Evolutionary conservation across 75 land plant species (phyloP), one percentile per base, ranked within the genome.

Genomic region (Isoetes taiwanensis): DNA sequence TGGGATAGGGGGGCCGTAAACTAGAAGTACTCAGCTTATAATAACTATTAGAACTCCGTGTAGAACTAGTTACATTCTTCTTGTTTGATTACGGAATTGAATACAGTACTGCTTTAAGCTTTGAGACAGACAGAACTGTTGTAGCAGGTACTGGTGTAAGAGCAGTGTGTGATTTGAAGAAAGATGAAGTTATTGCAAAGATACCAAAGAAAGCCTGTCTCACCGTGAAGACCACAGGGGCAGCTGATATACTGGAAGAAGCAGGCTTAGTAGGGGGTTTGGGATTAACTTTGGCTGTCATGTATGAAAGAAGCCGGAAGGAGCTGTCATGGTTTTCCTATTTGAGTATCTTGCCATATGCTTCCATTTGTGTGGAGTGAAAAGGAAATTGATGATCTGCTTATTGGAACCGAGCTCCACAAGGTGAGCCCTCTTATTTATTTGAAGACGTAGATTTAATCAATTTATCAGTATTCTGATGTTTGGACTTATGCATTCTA

Each of bases 171-270:
- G 78, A 81, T 58, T 61, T 91, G 27, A 30, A 39, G 30, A 85
- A 78, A 29, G 88, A 85, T 1, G 97, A 91, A 12, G 34, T 83
- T n/a, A 85, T 91, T 11, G 94, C 95, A 23, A 70, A 74, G 12
- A 86, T 91, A 9, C 97, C 97, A 21, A 86, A 86, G 64, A 11
- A 35, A 25, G 78, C 89, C 2, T 91, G 97, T 52, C 78, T 91
- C 62, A 91, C 97, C 4, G 31, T 77, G 34, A 59, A 52, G 61
- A 86, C 84, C 4, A 64, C 78, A 16, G 71, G 57, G 9, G 85
- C 83, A 14, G 2, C 56, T 2, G 58, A 62, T 1, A 3, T 75
- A 33, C 67, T 91, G 37, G 80, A 79, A n/a, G 54, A 59, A 0
- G 80, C 80, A 5, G 81, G 66, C 14, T 57, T 86, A 9, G 80